phyloP scores from a whole-genome alignment of 1,284 basidiomycete genomes.

The Rhodotorula sp. region DNA sequence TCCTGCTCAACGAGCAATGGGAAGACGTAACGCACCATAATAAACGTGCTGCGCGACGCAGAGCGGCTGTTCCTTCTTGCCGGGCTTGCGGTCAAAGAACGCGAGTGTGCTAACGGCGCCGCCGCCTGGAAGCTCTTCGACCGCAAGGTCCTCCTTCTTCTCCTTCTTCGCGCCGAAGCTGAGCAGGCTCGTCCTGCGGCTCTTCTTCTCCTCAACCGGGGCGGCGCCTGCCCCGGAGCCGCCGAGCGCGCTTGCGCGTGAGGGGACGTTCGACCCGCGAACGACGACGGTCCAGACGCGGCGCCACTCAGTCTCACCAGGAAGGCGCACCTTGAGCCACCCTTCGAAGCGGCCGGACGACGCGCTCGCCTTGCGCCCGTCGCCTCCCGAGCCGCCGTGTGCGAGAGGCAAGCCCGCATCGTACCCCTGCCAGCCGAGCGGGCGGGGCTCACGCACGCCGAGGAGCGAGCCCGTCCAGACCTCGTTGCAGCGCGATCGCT shows the following conservation, averaged over 20 bases:
- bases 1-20: conserved; percentile 42
- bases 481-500: conserved; percentile 92
- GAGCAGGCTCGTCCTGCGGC: conserved; percentile 36
- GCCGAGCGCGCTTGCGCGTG: conserved; percentile 5
- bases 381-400: not conserved
- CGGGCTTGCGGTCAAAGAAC: conserved; percentile 55
- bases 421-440: conserved; percentile 32
- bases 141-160: conserved; percentile 7
- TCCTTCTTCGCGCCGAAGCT: conserved; percentile 36
- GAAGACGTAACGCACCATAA: conserved; percentile 13
- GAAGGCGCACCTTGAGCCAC: conserved; percentile 86
- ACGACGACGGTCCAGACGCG: conserved; percentile 81
- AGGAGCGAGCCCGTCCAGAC: conserved; percentile 95
- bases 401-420: conserved; percentile 28
- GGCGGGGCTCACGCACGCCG: conserved; percentile 57
- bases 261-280: conserved; percentile 20
- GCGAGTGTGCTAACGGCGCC: conserved; percentile 56
- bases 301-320: conserved; percentile 96
- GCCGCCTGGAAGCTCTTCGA: conserved; percentile 33
- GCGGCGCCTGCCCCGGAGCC: not conserved
- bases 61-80: conserved; percentile 30
- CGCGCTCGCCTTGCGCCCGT: not conserved
- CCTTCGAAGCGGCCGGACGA: conserved; percentile 66
- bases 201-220: conserved; percentile 36
- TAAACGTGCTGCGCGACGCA: conserved; percentile 39